A percentile compares a stretch with the other conserved stretches of the same genome.
Conservation (phyloP, 176 grass and related monocot genomes). For the Ampelocalamus luodianensis region DNA sequence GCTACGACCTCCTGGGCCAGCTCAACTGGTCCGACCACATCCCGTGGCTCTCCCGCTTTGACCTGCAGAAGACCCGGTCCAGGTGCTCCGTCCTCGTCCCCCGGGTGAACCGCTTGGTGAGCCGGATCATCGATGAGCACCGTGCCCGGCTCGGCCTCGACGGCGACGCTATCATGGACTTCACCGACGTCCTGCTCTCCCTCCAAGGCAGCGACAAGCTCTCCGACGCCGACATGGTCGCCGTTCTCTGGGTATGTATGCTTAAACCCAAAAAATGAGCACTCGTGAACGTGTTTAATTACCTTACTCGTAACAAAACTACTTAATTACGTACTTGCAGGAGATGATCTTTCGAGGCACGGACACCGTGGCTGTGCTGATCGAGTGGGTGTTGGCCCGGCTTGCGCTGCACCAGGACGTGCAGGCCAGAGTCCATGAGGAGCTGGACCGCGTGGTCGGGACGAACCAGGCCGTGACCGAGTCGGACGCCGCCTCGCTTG, state of each 20-base stretch:
- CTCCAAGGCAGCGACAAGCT: constrained; percentile 64
- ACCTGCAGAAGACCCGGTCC: constrained; percentile 56
- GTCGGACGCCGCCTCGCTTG: constrained; percentile 36
- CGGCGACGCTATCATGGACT: constrained; percentile 34
- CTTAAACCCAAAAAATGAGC: background rate
- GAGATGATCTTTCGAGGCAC: constrained; percentile 95
- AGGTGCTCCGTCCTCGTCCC: constrained; percentile 65
- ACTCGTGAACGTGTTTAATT: background rate
- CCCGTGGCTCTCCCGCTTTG: constrained; percentile 50
- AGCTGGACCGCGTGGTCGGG: constrained; percentile 66
- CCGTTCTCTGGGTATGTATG: constrained; percentile 71
- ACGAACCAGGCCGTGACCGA: constrained; percentile 39
- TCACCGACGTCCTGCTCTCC: constrained; percentile 77
- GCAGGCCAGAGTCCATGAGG: constrained; percentile 63
- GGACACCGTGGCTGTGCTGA: constrained; percentile 79
- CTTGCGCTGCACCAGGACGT: constrained; percentile 65
- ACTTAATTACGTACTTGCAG: constrained; percentile 26
- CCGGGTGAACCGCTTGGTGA: constrained; percentile 62
- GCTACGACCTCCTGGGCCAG: constrained; percentile 67
- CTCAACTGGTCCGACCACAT: constrained; percentile 93
- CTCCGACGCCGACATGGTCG: constrained; percentile 73
- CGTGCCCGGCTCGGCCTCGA: background rate
- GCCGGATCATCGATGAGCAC: constrained; percentile 70
- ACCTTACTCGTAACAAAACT: background rate
- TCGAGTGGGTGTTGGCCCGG: constrained; percentile 77